Evolutionary conservation across 2,329 filamentous ascomycete species (phyloP).

Genomic region (Diplodia corticola): DNA sequence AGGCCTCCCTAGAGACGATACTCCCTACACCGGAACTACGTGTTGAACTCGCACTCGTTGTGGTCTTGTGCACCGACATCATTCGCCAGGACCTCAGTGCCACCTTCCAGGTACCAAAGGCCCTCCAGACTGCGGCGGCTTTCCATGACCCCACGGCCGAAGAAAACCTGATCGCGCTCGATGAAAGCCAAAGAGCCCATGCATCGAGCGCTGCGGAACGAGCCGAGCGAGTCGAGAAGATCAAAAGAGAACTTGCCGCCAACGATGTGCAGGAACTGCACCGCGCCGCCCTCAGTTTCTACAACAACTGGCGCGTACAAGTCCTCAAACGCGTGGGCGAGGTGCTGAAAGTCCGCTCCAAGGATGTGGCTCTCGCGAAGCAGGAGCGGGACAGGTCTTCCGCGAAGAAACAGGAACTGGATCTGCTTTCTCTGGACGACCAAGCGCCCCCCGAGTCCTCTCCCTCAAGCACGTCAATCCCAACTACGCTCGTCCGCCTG

Average conservation of each 20-base stretch:
- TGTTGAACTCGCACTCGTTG: conserved; percentile 46
- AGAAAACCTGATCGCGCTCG: conserved; percentile 31
- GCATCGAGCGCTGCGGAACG: conserved; percentile 24
- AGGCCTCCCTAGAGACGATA: conserved; percentile 29
- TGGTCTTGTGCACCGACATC: conserved; percentile 47
- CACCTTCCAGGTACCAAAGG: conserved; percentile 31
- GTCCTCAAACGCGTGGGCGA: conserved; percentile 72
- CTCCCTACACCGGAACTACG: conserved; percentile 46
- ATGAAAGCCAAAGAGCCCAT: conserved; percentile 28
- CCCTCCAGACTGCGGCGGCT: background rate
- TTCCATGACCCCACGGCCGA: background rate
- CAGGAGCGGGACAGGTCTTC: conserved; percentile 26
- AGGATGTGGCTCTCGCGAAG: conserved; percentile 34
- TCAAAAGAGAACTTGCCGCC: conserved; percentile 46
- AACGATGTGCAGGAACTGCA: conserved; percentile 64
- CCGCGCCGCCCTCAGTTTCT: conserved; percentile 68
- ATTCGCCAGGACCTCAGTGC: conserved; percentile 41
- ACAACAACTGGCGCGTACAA: conserved; percentile 75
- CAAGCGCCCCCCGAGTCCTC: conserved; percentile 28
- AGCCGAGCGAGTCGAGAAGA: conserved; percentile 42
- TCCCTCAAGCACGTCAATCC: conserved; percentile 39
- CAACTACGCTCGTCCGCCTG: conserved; percentile 55
- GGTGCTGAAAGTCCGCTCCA: conserved; percentile 46
- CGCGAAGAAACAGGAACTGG: conserved; percentile 44
- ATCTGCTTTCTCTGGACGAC: conserved; percentile 43